Base-by-base conservation (phyloP, 2,329 filamentous ascomycete species). In the Alternaria alternata region DNA sequence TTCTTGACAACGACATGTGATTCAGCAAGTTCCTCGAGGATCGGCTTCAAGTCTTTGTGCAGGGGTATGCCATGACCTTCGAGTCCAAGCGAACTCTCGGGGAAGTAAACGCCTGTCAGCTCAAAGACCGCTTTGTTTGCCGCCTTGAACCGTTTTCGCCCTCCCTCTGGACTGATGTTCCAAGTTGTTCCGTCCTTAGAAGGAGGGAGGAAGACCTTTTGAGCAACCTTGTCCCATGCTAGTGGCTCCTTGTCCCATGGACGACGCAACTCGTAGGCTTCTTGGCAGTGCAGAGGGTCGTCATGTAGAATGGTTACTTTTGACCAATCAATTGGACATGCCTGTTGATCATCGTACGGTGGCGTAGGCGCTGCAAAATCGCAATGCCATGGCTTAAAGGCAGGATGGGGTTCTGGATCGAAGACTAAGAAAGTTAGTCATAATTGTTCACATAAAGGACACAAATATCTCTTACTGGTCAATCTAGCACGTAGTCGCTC, bases 91-190 rank as follows among this genome's bases (percentile, higher is more conserved):
- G 28, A 12, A 26, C 41, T 61, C 20, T 47, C 14, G 22, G 49
- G 41, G 39, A 62, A 68, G 47, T 61, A 67, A 12, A 63, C 54
- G 3, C 66, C 60, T 18, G 62, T 65, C 5, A 59, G 53, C 26
- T 60, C 11, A 24, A 57, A 65, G 18, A 68, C 54, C 3, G 42
- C 42, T 22, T 14, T 14, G 7, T 67, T 67, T 1, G 62, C 58
- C 11, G 42, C 39, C 32, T 16, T 48, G 30, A 68, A 67, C 2
- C 60, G 55, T 49, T 68, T 68, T 18, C 66, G 55, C 12, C 48
- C 52, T 5, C 49, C 54, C 28, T 65, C 63, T n/a, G 51, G 28
- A 34, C 49, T 52, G 16, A 41, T 55, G 18, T 30, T n/a, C 5
- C 14, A 3, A 1, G 6, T 8, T 38, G 14, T 8, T 18, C 14